Evolutionary conservation across 441 rosid species (phyloP).

Genomic region (Brassica balearica): DNA sequence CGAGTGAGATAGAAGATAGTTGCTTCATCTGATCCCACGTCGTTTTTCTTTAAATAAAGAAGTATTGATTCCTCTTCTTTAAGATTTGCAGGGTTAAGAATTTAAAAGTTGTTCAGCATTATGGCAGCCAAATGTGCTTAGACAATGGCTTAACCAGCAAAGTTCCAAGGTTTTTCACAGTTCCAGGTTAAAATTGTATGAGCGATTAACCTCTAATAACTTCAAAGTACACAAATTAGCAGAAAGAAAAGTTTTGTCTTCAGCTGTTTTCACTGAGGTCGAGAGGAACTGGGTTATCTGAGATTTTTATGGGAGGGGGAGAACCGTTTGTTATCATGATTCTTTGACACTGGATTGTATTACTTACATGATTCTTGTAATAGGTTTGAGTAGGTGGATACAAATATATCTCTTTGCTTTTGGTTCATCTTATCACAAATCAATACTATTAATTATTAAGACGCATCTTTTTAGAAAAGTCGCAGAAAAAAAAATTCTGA

Average conservation of each 20-base stretch:
- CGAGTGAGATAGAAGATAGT: conserved; percentile 16
- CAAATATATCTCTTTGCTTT: not conserved
- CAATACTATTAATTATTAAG: too few species aligned
- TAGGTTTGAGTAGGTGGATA: not conserved
- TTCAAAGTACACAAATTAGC: too few species aligned
- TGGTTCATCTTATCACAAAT: conserved; percentile 9
- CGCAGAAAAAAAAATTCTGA: too few species aligned
- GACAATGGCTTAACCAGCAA: conserved; percentile 15
- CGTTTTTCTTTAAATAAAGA: not conserved
- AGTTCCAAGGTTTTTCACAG: not conserved
- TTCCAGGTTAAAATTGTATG: not conserved
- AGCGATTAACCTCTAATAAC: not conserved
- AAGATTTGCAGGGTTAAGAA: conserved; percentile 23
- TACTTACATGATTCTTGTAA: not conserved
- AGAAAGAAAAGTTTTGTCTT: too few species aligned
- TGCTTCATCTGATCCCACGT: conserved; percentile 9
- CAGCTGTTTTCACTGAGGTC: too few species aligned
- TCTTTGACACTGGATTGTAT: too few species aligned
- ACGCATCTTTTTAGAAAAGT: too few species aligned
- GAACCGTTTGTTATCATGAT: too few species aligned
- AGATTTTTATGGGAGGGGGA: too few species aligned
- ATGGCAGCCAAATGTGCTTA: conserved; percentile 19
- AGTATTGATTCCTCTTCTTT: conserved; percentile 3
- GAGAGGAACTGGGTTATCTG: too few species aligned
- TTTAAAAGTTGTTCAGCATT: conserved; percentile 9